Base-by-base conservation (phyloP, 345 rosid genomes). In the Balakata baccata region DNA sequence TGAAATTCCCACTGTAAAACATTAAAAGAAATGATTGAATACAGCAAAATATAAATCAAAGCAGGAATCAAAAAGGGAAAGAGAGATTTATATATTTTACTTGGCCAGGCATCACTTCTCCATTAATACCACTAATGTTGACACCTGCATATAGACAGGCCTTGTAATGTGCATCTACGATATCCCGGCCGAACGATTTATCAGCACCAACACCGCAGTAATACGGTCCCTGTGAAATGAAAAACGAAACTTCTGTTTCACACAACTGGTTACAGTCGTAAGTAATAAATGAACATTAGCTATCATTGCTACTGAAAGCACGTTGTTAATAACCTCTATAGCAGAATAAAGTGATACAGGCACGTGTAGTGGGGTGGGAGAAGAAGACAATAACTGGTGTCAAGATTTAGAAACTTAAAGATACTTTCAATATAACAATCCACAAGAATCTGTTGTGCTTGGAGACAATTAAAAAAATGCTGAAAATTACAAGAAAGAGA, bases 71-170 rank as follows among this genome's bases (percentile, higher is more conserved):
- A 20, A 41, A 14, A 43, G 39, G 20, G 52, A 10, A 61, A 17
- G 13, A 47, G 41, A 60, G 17, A 64, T 56, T 62, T 2, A 29
- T 29, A 29, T 29, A 29, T 29, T 29, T 29, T 83, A 90, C 96
- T 89, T 94, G 97, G 58, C 99, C 99, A 0, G 99, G 99, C 98
- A 95, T 95, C 75, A 95, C 99, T 82, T 95, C 98, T 17, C 94
- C 99, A 50, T 94, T 94, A 83, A 89, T 90, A 14, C 98, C 98
- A 72, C 95, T 85, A 61, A 95, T 89, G 83, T 90, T 89, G 45
- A 95, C 71, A 25, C 98, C 98, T 4, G 99, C 90, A 75, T 91
- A 92, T 11, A 95, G 69, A 75, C 98, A 95, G 1, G 99, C 99
- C 84, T 92, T 95, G 85, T 95, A 95, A 82, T 95, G 99, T 56